These are phyloP conservation scores for Lithospermum erythrorhizon DNA, from an alignment of 257 asterid genomes.

Conservation along the genomic window DNA sequence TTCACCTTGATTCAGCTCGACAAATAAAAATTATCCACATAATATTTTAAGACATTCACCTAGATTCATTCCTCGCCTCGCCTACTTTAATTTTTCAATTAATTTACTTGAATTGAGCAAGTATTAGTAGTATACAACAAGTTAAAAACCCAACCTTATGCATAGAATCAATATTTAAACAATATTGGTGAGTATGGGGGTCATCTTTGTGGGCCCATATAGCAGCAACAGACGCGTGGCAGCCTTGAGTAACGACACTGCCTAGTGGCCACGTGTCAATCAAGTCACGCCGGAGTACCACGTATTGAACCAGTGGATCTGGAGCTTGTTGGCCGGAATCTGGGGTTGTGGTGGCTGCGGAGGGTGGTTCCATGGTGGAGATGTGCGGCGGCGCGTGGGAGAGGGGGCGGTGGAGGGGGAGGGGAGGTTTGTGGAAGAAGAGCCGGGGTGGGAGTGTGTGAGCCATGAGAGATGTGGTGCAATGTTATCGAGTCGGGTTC, in stretches of 20 bases:
- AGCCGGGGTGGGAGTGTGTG: background rate
- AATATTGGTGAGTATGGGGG: slow-evolving; percentile 47
- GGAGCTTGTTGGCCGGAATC: slow-evolving; percentile 10
- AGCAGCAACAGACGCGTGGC: slow-evolving; percentile 95
- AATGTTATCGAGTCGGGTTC: too few species aligned
- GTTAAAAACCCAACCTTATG: slow-evolving; percentile 40
- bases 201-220: slow-evolving; percentile 69
- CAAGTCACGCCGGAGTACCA: slow-evolving; percentile 80
- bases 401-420: background rate
- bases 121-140: background rate
- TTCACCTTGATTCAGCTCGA: background rate
- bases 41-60: background rate
- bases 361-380: background rate
- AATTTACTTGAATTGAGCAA: too few species aligned
- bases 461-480: too few species aligned
- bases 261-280: slow-evolving; percentile 92
- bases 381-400: background rate
- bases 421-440: background rate
- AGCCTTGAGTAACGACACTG: slow-evolving; percentile 84
- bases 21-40: background rate
- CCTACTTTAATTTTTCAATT: too few species aligned
- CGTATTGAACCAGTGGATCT: slow-evolving; percentile 71
- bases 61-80: background rate
- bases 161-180: slow-evolving; percentile 74
- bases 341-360: slow-evolving; percentile 8